Conservation (phyloP, 257 asterid species). For the Pogostemon cablin region DNA sequence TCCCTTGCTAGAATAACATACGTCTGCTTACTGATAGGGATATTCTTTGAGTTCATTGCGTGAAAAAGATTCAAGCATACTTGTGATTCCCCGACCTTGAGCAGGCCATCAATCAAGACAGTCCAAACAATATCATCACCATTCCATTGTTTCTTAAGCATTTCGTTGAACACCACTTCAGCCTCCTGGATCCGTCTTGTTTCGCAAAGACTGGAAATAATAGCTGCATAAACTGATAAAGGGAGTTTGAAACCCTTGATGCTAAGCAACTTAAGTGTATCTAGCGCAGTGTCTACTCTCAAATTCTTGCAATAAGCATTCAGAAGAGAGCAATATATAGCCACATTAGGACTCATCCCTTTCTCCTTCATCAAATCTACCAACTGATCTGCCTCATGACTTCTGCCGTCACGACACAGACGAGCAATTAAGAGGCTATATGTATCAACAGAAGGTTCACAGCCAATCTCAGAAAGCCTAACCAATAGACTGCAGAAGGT, state of each 20-base stretch:
- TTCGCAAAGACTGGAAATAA: conserved; percentile 63
- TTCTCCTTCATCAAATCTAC: conserved; percentile 67
- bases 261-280: conserved; percentile 50
- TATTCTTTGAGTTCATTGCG: conserved; percentile 59
- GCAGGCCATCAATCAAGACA: conserved; percentile 78
- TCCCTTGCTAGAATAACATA: conserved; percentile 58
- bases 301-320: conserved; percentile 70
- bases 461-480: conserved; percentile 70
- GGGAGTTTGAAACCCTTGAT: conserved; percentile 55
- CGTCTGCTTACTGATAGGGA: conserved; percentile 58
- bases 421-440: conserved; percentile 60
- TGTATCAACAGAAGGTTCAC: conserved; percentile 60
- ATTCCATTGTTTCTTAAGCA: conserved; percentile 73
- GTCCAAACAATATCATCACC: conserved; percentile 92
- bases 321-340: conserved; percentile 67
- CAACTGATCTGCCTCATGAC: conserved; percentile 72
- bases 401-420: conserved; percentile 65
- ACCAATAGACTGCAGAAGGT: conserved; percentile 48
- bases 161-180: conserved; percentile 56
- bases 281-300: conserved; percentile 62
- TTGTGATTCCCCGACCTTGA: conserved; percentile 62
- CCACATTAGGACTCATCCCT: conserved; percentile 65
- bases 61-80: conserved; percentile 71
- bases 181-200: conserved; percentile 55
- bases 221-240: conserved; percentile 53